phyloP scores from a whole-genome alignment of 2,329 filamentous ascomycete genomes.

The Colletotrichum endophyticum region DNA sequence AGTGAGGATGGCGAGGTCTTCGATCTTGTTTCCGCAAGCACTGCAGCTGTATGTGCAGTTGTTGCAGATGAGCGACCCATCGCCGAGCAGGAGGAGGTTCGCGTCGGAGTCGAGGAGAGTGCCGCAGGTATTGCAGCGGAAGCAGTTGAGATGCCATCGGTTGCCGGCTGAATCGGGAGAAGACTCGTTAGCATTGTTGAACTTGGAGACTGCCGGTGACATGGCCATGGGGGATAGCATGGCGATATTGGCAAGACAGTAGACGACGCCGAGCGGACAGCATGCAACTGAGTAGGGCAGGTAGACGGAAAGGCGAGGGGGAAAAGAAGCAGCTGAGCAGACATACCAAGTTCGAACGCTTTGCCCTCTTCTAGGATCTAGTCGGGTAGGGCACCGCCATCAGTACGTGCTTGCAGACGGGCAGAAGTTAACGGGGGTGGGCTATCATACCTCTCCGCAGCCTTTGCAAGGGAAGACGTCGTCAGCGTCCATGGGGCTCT shows the following conservation, averaged over 20 bases:
- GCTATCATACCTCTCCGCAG: constrained; percentile 78
- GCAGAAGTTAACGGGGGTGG: neutral
- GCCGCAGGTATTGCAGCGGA: constrained; percentile 94
- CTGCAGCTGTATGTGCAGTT: constrained; percentile 99
- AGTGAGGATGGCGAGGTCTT: constrained; percentile 95
- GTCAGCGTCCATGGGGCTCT: constrained; percentile 74
- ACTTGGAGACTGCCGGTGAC: constrained; percentile 21
- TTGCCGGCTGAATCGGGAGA: constrained; percentile 70
- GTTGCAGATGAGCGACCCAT: constrained; percentile 98
- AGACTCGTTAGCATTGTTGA: constrained; percentile 27
- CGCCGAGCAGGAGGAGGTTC: constrained; percentile 93
- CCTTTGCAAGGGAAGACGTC: constrained; percentile 91
- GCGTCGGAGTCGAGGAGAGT: constrained; percentile 98
- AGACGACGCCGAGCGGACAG: neutral
- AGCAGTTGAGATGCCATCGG: constrained; percentile 98
- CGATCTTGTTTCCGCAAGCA: constrained; percentile 96
- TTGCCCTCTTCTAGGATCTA: constrained; percentile 98
- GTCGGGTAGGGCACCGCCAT: constrained; percentile 19
- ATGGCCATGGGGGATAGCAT: constrained; percentile 12
- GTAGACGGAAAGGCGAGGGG: neutral
- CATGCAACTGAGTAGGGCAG: neutral
- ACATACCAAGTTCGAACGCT: constrained; percentile 92
- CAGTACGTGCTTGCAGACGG: constrained; percentile 18
- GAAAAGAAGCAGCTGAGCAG: neutral
- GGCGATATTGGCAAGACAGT: neutral